Evolutionary conservation across 352 stramenopile genomes (phyloP).

Genomic region (Phytophthora brassicae): DNA sequence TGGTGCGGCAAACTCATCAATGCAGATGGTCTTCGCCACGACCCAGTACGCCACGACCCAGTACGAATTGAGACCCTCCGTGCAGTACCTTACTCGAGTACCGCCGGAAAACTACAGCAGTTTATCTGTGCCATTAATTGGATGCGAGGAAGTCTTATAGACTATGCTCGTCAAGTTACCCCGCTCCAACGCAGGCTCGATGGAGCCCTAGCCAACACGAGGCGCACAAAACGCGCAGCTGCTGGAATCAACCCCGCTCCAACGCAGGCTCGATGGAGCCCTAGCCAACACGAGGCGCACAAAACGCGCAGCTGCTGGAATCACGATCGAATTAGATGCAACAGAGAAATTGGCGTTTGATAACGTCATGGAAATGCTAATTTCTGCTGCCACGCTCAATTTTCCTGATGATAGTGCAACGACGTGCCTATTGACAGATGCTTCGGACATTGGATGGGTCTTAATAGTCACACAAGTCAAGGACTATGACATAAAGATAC

Average conservation of each 20-base stretch:
- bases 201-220: neutral
- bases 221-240: neutral
- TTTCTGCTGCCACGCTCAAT: too few species aligned
- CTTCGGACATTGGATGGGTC: too few species aligned
- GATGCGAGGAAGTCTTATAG: neutral
- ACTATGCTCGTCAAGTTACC: too few species aligned
- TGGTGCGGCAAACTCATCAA: too few species aligned
- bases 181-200: neutral
- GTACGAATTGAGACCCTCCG: neutral
- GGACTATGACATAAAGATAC: too few species aligned
- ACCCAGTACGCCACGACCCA: too few species aligned
- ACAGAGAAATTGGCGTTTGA: too few species aligned
- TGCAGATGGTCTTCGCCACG: neutral
- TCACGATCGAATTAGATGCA: neutral
- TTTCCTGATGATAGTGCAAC: too few species aligned
- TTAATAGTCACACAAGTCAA: too few species aligned
- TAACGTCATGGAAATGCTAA: neutral
- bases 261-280: neutral
- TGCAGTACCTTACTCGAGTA: neutral
- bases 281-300: neutral
- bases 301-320: neutral
- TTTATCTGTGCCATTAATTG: neutral
- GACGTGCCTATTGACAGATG: too few species aligned
- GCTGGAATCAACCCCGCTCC: too few species aligned
- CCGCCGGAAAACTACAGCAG: neutral